phyloP scores from a whole-genome alignment of 495 filamentous ascomycete species.

The Trichocladium uniseriatum region DNA sequence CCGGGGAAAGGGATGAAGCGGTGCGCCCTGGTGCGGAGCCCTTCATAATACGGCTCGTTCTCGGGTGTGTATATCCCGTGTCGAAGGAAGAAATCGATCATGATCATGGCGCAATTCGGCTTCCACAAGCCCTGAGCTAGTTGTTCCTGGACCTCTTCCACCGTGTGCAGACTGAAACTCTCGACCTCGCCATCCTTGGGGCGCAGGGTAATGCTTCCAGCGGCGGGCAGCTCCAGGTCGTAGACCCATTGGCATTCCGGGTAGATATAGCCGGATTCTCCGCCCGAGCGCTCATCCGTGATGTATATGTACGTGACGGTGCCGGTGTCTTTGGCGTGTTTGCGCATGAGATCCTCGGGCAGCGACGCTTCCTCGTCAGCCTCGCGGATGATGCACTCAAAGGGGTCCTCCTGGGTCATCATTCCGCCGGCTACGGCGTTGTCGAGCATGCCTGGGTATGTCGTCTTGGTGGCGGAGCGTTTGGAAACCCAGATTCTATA shows the following conservation, averaged over 20 bases:
- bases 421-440: conserved; percentile 93
- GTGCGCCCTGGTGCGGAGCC: conserved; percentile 69
- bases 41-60: conserved; percentile 72
- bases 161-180: conserved; percentile 65
- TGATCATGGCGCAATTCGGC: conserved; percentile 78
- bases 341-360: conserved; percentile 57
- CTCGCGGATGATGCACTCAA: conserved; percentile 78
- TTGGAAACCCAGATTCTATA: conserved; percentile 79
- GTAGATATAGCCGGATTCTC: conserved; percentile 79
- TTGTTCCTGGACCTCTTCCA: conserved; percentile 64
- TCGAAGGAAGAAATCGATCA: conserved; percentile 85
- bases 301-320: conserved; percentile 80
- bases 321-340: conserved; percentile 48
- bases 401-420: conserved; percentile 62
- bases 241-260: conserved; percentile 90
- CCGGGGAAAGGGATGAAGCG: conserved; percentile 73
- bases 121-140: conserved; percentile 74
- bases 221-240: conserved; percentile 67
- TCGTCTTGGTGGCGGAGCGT: conserved; percentile 65
- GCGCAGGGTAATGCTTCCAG: conserved; percentile 47
- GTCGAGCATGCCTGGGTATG: conserved; percentile 80
- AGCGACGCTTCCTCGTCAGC: conserved; percentile 84
- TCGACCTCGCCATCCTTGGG: conserved; percentile 86
- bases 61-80: conserved; percentile 72
- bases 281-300: conserved; percentile 66